Percentiles rank a stretch among this genome's conserved stretches.
These are phyloP conservation scores for Chalaropsis ovoidea DNA, from an alignment of 2,329 filamentous ascomycete genomes.

Conservation along the genomic window DNA sequence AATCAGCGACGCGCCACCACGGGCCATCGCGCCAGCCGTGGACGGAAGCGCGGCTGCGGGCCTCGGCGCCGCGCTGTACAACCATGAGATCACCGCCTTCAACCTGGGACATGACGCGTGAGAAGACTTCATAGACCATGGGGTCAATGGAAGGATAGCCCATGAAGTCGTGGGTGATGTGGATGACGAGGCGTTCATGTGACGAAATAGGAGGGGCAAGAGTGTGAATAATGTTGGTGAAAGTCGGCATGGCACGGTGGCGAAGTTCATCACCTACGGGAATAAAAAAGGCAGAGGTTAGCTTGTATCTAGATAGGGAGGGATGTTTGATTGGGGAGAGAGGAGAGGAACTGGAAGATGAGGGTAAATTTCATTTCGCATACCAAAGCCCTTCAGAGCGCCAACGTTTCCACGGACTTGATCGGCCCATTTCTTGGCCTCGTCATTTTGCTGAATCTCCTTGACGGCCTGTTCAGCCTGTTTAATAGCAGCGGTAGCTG, in stretches of 20 bases:
- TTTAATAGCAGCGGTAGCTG: slow-evolving; percentile 61
- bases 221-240: slow-evolving; percentile 88
- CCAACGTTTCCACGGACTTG: slow-evolving; percentile 86
- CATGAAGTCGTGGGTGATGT: slow-evolving; percentile 91
- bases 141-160: slow-evolving; percentile 92
- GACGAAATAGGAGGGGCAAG: slow-evolving; percentile 93
- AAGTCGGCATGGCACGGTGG: slow-evolving; percentile 80
- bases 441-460: slow-evolving; percentile 91
- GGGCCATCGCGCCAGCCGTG: slow-evolving; percentile 85
- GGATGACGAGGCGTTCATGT: slow-evolving; percentile 92
- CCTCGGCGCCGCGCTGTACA: slow-evolving; percentile 85
- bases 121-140: slow-evolving; percentile 82
- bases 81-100: slow-evolving; percentile 93
- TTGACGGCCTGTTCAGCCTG: slow-evolving; percentile 88
- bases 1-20: slow-evolving; percentile 74
- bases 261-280: slow-evolving; percentile 69
- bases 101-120: slow-evolving; percentile 95
- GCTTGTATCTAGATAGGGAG: background rate
- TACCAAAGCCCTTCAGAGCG: slow-evolving; percentile 65
- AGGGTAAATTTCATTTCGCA: slow-evolving; percentile 30
- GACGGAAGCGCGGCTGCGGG: slow-evolving; percentile 48
- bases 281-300: background rate
- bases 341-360: slow-evolving; percentile 30
- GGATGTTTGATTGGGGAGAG: no score
- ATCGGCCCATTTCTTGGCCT: slow-evolving; percentile 91